Percentiles rank a stretch among this genome's conserved stretches.
phyloP scores from a whole-genome alignment of 371 early-diverging fungal species.

The Blakeslea trispora region DNA sequence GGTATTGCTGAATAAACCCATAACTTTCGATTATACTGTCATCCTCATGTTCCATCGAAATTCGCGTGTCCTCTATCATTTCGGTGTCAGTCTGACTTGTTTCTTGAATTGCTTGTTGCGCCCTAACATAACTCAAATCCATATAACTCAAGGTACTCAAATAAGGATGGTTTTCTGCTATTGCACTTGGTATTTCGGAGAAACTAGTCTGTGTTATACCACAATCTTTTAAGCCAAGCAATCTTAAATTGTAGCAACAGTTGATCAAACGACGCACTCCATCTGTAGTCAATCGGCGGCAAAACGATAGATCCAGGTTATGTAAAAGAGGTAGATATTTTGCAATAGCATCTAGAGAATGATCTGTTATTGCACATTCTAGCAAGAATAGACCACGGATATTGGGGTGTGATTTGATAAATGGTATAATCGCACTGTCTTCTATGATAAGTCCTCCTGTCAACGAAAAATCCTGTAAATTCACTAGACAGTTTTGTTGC shows the following conservation, averaged over 20 bases:
- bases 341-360: conserved; percentile 30
- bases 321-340: conserved; percentile 25
- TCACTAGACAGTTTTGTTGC: conserved; percentile 13
- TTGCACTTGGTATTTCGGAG: conserved; percentile 28
- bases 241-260: conserved; percentile 20
- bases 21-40: conserved; percentile 26
- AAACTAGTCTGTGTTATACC: conserved; percentile 27
- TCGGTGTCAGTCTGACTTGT: not conserved
- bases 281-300: conserved; percentile 21
- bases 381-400: conserved; percentile 34
- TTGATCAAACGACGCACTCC: conserved; percentile 35
- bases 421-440: conserved; percentile 37
- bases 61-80: not conserved
- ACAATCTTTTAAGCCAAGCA: conserved; percentile 46
- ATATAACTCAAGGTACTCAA: conserved; percentile 19
- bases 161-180: conserved; percentile 14
- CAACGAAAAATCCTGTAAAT: conserved; percentile 37
- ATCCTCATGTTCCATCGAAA: conserved; percentile 3
- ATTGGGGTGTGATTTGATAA: conserved; percentile 33
- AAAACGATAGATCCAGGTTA: conserved; percentile 43
- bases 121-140: conserved; percentile 17
- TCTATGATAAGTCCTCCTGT: conserved; percentile 34
- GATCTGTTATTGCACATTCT: conserved; percentile 45
- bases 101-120: not conserved
- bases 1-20: conserved; percentile 25